phyloP scores from a whole-genome alignment of 306 rosid species.

The Dalbergia cultrata region DNA sequence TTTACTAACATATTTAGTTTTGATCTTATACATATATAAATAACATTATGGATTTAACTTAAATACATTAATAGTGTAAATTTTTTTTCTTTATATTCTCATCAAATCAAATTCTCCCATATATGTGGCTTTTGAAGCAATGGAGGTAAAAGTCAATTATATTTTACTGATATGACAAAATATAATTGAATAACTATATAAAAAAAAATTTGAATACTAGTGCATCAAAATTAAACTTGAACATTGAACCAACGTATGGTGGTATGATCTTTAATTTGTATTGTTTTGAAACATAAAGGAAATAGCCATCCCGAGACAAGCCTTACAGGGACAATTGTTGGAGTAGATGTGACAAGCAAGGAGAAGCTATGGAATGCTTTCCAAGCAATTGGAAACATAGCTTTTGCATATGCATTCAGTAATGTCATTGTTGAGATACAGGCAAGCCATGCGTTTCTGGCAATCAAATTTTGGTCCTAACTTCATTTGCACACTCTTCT shows the following conservation, averaged over 20 bases:
- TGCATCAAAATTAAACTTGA: no score
- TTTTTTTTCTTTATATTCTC: no score
- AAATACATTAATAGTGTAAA: no score
- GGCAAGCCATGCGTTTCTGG: conserved; percentile 32
- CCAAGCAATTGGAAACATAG: conserved; percentile 58
- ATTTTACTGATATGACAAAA: no score
- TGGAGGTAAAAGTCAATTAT: no score
- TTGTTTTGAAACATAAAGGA: conserved; percentile 28
- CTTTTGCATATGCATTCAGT: conserved; percentile 55
- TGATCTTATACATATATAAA: no score
- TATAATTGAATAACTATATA: no score
- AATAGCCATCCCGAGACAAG: conserved; percentile 38
- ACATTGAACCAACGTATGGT: neutral
- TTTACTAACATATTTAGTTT: neutral
- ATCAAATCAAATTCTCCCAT: no score
- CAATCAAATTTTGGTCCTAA: neutral
- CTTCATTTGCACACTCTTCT: neutral
- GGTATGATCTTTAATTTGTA: neutral
- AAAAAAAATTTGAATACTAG: no score
- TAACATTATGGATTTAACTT: no score
- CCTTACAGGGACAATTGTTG: conserved; percentile 43
- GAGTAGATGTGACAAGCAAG: conserved; percentile 46
- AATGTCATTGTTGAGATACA: conserved; percentile 52
- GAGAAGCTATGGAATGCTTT: conserved; percentile 51
- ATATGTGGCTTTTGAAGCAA: no score